phyloP scores from a whole-genome alignment of 2,329 filamentous ascomycete species.

The Beauveria caledonica region DNA sequence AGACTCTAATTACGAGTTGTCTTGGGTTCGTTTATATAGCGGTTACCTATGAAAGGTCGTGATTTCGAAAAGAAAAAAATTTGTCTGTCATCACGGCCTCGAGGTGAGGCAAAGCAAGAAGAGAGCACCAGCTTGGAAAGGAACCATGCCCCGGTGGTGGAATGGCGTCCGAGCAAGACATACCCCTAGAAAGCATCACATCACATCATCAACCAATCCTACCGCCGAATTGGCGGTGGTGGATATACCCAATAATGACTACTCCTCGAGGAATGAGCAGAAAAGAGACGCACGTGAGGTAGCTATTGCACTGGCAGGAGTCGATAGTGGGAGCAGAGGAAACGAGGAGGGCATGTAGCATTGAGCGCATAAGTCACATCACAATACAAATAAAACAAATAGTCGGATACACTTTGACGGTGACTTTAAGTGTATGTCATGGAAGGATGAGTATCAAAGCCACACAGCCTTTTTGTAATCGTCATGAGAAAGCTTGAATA shows the following conservation, averaged over 20 bases:
- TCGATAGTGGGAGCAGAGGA: neutral
- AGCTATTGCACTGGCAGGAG: neutral
- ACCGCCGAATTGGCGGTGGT: conserved; percentile 3
- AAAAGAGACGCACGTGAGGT: neutral
- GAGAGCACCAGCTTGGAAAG: neutral
- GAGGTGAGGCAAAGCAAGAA: neutral
- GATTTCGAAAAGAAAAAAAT: too few species aligned
- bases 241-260: conserved; percentile 10
- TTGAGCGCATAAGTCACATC: conserved; percentile 11
- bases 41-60: too few species aligned
- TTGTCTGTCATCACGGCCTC: conserved; percentile 9
- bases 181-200: conserved; percentile 8
- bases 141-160: neutral
- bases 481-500: too few species aligned
- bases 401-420: neutral
- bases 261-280: neutral
- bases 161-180: neutral
- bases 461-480: too few species aligned
- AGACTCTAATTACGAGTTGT: too few species aligned
- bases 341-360: conserved; percentile 7
- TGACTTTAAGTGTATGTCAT: neutral
- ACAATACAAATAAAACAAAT: conserved; percentile 9
- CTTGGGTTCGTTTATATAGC: too few species aligned
- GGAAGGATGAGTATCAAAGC: neutral
- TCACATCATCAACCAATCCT: conserved; percentile 7